Evolutionary conservation across 495 filamentous ascomycete species (phyloP).

Genomic region (Talaromyces trachyspermus): DNA sequence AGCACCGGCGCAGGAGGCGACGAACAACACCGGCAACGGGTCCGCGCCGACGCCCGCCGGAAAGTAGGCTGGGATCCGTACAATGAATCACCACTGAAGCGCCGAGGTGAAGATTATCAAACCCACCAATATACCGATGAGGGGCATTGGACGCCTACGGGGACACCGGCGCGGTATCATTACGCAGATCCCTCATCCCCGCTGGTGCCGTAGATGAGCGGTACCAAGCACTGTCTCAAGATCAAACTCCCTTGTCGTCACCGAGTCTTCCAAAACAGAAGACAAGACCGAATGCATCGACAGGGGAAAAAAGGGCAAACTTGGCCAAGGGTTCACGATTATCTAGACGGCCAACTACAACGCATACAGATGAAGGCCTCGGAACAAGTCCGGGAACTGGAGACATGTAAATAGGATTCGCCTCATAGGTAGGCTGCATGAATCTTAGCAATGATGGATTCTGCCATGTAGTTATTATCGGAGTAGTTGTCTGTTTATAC

Average conservation of each 20-base stretch:
- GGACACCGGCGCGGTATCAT: constrained; percentile 3
- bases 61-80: constrained; percentile 90
- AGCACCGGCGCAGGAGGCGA: constrained; percentile 66
- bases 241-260: constrained; percentile 34
- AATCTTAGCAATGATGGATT: no score
- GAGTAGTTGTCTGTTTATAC: no score
- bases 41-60: constrained; percentile 64
- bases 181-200: constrained; percentile 2
- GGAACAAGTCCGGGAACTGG: constrained; percentile 8
- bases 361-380: constrained; percentile 10
- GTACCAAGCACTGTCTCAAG: constrained; percentile 13
- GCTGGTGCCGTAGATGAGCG: background rate
- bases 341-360: constrained; percentile 16
- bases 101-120: constrained; percentile 55
- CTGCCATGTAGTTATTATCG: no score
- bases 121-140: constrained; percentile 20
- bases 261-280: constrained; percentile 4
- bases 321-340: constrained; percentile 19
- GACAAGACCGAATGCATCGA: background rate
- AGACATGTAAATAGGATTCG: no score
- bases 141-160: constrained; percentile 6
- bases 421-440: no score
- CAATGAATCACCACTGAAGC: constrained; percentile 61
- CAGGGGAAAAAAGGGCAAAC: background rate
- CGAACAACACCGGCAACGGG: constrained; percentile 58